phyloP scores from a whole-genome alignment of 805 yeast genomes.

The Wickerhamiella occidentalis region DNA sequence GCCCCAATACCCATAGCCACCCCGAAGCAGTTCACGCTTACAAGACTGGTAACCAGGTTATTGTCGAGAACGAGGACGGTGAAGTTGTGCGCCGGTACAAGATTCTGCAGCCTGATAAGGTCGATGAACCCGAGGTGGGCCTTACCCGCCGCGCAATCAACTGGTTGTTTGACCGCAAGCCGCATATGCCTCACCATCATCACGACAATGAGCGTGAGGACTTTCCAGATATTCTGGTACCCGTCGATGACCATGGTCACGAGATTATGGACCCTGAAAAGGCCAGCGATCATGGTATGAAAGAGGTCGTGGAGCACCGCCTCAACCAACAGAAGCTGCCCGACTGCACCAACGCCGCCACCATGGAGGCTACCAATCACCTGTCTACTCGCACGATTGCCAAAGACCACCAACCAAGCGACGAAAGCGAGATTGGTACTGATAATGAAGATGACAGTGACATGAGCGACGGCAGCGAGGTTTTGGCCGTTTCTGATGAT shows the following conservation, averaged over 20 bases:
- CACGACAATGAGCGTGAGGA: constrained; percentile 11
- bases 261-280: constrained; percentile 16
- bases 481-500: constrained; percentile 17
- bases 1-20: constrained; percentile 16
- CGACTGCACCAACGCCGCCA: constrained; percentile 4
- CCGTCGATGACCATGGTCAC: constrained; percentile 13
- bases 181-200: constrained; percentile 18
- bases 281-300: constrained; percentile 20
- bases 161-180: constrained; percentile 7
- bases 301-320: constrained; percentile 14
- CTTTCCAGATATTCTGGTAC: constrained; percentile 22
- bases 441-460: constrained; percentile 16
- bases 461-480: constrained; percentile 19
- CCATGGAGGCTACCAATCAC: not conserved
- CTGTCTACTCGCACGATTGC: not conserved
- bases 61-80: constrained; percentile 85
- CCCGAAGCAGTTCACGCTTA: constrained; percentile 39
- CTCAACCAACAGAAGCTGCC: constrained; percentile 15
- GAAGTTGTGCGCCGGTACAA: constrained; percentile 75
- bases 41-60: constrained; percentile 61
- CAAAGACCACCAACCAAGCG: not conserved
- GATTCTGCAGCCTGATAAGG: constrained; percentile 27
- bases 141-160: not conserved
- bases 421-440: not conserved
- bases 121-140: not conserved